Base-by-base conservation (phyloP, 495 filamentous ascomycete species). In the Trichoderma virens region DNA sequence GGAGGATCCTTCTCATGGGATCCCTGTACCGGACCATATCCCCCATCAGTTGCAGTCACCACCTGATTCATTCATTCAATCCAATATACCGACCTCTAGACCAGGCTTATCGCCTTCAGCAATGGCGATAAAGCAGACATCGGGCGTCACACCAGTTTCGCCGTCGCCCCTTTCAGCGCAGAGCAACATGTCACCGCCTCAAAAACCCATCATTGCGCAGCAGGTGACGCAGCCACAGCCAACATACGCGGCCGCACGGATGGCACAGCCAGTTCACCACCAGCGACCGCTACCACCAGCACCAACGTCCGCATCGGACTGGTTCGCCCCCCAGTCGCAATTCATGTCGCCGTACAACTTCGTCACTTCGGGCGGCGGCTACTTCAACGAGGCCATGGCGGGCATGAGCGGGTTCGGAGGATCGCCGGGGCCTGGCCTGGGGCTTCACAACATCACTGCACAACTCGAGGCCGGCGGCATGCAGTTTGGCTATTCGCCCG, bases 341-440 rank as follows among this genome's bases (percentile, higher is more conserved):
- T 80, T 85, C 76, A 67, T 83, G 73, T 65, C 83, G 69, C 65
- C 76, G 70, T 67, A 82, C 74, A 66, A 80, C 71, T 72, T 84
- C 72, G 78, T 80, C 75, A 65, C 76, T 71, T 27, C 78, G 75
- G 67, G 80, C 73, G 66, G 73, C 72, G 61, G 72, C 73, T 65
- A 78, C 77, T 66, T 79, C 80, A 65, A 76, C 70, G 43, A 81
- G 18, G 28, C 68, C 32, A 71, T 73, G n/a, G 70, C 74, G 56
- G 70, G 73, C 66, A 69, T 80, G 54, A 74, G 76, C 11, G 76
- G 79, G 62, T 70, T 77, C 11, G 75, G 77, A 39, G 70, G 32
- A 68, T 69, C 4, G 69, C 76, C 51, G 72, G 62, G 71, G 80
- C 43, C 51, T 28, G 76, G 59, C 71, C 73, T 67, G 65, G 79